A percentile compares a stretch with the other conserved stretches of the same genome.
Conservation (phyloP, 116 monocot species). For the Posidonia oceanica region DNA sequence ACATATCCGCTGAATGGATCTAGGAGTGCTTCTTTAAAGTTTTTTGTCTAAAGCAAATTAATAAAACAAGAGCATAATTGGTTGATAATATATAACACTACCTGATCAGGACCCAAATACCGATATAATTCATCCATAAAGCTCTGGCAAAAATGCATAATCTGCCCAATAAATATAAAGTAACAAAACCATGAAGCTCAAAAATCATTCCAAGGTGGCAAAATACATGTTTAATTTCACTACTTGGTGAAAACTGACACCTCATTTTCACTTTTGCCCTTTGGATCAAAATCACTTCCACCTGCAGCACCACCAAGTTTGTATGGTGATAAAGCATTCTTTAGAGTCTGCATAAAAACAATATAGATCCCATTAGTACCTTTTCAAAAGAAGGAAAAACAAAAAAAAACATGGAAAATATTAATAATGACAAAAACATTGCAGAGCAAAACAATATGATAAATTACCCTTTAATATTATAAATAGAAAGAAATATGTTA, state of each 20-base stretch:
- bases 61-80: neutral
- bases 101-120: slow-evolving; percentile 94
- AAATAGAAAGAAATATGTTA: too few relatives aligned
- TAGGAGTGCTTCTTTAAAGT: neutral
- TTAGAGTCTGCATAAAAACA: slow-evolving; percentile 50
- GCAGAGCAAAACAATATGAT: neutral
- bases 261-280: slow-evolving; percentile 98
- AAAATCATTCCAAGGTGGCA: neutral
- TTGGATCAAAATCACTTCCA: slow-evolving; percentile 99
- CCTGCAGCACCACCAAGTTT: slow-evolving; percentile 98
- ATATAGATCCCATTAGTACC: neutral
- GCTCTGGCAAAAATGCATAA: slow-evolving; percentile 99
- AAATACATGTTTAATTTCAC: neutral
- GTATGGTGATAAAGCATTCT: slow-evolving; percentile 93
- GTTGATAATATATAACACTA: slow-evolving; percentile 13
- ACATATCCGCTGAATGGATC: neutral
- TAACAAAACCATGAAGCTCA: neutral
- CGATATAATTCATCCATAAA: slow-evolving; percentile 95
- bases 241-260: slow-evolving; percentile 16
- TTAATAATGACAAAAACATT: neutral
- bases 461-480: too few relatives aligned
- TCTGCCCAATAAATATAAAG: slow-evolving; percentile 32
- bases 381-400: neutral
- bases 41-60: neutral
- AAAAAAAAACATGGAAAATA: neutral